Conservation (phyloP, 192 early-diverging fungal genomes). For the Linnemannia schmuckeri region DNA sequence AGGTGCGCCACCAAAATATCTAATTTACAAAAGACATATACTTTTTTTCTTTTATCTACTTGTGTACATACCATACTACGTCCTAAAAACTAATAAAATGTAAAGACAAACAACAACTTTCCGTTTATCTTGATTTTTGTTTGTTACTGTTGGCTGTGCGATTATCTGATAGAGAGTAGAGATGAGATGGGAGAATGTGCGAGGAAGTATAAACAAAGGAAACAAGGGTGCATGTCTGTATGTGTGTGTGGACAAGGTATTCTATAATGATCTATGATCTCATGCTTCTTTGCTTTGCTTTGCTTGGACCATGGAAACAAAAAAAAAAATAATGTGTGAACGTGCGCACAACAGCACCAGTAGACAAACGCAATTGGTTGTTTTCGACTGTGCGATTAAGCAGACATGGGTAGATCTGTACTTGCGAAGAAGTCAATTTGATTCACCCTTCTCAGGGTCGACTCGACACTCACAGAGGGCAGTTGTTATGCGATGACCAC, state of each 20-base stretch:
- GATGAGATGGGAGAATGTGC: background rate
- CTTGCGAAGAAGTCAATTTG: no score
- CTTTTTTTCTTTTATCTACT: background rate
- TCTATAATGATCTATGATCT: background rate
- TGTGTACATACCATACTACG: background rate
- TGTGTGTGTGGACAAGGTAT: background rate
- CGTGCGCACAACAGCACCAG: background rate
- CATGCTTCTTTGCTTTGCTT: background rate
- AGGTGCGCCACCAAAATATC: background rate
- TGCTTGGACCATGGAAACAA: background rate
- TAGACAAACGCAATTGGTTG: no score
- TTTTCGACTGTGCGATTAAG: no score
- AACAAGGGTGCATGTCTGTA: background rate
- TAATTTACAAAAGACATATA: background rate
- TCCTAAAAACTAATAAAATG: background rate
- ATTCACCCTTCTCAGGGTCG: background rate
- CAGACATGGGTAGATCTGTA: no score
- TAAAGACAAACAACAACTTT: background rate
- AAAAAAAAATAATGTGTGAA: background rate
- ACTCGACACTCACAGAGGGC: background rate
- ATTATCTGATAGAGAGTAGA: background rate
- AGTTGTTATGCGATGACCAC: background rate
- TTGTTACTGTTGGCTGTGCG: no score
- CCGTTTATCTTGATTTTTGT: no score
- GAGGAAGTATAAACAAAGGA: no score